Conservation (phyloP, 108 stramenopile genomes). For the Poteriospumella lacustris region DNA sequence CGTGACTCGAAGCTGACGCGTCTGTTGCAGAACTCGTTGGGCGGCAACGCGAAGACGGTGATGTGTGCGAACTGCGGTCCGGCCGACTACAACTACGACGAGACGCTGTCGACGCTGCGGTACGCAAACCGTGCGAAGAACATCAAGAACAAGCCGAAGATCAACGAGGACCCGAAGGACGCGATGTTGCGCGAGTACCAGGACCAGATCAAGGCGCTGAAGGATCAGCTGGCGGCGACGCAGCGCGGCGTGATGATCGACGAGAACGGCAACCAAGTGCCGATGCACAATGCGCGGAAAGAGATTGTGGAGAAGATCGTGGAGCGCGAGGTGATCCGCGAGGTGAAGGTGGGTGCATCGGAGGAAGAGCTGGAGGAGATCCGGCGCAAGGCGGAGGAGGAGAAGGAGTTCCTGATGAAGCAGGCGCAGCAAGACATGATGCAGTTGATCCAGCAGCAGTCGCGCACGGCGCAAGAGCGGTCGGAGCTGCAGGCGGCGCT, state of each 20-base stretch:
- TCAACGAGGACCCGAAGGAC: constrained; percentile 94
- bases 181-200: constrained; percentile 85
- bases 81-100: constrained; percentile 94
- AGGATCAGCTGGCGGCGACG: constrained; percentile 29
- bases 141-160: constrained; percentile 96
- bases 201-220: constrained; percentile 62
- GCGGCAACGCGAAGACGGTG: constrained; percentile 83
- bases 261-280: constrained; percentile 29
- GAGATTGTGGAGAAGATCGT: constrained; percentile 33
- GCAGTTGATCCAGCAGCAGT: constrained; percentile 53
- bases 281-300: constrained; percentile 27
- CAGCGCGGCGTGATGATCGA: constrained; percentile 33
- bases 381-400: constrained; percentile 37
- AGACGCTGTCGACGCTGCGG: constrained; percentile 88
- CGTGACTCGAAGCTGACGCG: constrained; percentile 97
- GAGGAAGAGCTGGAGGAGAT: constrained; percentile 40
- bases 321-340: constrained; percentile 20
- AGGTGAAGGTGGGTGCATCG: constrained; percentile 37
- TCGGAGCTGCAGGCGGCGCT: constrained; percentile 61
- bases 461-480: constrained; percentile 41
- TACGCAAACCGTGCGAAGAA: constrained; percentile 98
- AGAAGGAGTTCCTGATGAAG: constrained; percentile 49
- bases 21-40: constrained; percentile 91
- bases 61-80: constrained; percentile 94
- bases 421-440: constrained; percentile 57